Base-by-base conservation (phyloP, 768 basidiomycete genomes). In the Tulasnella sp. region DNA sequence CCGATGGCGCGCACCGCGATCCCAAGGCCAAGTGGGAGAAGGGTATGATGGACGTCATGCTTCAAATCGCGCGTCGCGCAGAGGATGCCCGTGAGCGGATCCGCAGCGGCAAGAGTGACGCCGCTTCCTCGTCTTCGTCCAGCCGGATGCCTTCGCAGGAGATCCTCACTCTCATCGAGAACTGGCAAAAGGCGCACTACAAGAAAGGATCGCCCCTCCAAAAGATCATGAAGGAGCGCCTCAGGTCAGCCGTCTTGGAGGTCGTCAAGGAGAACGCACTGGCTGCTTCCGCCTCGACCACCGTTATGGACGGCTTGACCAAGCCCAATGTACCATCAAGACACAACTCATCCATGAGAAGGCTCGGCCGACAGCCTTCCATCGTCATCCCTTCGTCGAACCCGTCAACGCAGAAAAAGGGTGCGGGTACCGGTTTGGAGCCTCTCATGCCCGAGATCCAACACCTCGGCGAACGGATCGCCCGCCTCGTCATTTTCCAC, bases 41-140 rank as follows among this genome's bases (percentile, higher is more conserved):
- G 73, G 87, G 89, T 78, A 91, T 91, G 84, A 88, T 89, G 80
- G 92, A 91, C 81, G 88, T 95, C 80, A 89, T 92, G 27, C 85
- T 96, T 75, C 95, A 96, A 84, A 87, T 96, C 73, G 92, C 92
- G 7, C 89, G 89, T 83, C 90, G 92, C 62, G 93, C 92, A 31
- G 80, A 76, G 18, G 48, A 71, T 42, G 75, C 62, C 18, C 80
- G 80, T 6, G 75, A 74, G 39, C 19, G 82, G 27, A 42, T 81
- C 16, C 46, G 79, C 38, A 81, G 24, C 74, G 81, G 58, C 85
- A 84, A 19, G 42, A 81, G 68, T 82, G 24, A 56, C 38, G 74
- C 52, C 18, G 62, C 40, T 19, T 40, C 84, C 46, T 82, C 84
- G n/a, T 81, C 73, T 34, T 52, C 80, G 36, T 44, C 80, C 27